Evolutionary conservation across 2,329 filamentous ascomycete genomes (phyloP).

Genomic region (Colletotrichum tropicicola): DNA sequence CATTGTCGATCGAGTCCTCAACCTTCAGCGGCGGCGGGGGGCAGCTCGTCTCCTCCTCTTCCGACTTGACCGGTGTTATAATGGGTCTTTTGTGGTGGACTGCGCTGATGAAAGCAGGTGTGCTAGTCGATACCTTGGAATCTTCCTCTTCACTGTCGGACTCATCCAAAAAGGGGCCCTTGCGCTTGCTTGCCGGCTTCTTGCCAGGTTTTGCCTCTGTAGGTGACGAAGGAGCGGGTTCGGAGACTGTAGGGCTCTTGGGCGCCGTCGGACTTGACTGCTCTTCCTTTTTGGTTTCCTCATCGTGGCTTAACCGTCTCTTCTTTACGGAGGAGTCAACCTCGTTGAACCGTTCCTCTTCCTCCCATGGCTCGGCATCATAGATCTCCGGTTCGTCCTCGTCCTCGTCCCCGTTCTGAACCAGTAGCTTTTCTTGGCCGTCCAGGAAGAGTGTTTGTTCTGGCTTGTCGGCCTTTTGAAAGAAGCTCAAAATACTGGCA

Average conservation of each 20-base stretch:
- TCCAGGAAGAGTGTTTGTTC: constrained; percentile 66
- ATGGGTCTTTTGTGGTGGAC: not conserved
- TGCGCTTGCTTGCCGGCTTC: constrained; percentile 38
- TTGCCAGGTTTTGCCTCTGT: constrained; percentile 2
- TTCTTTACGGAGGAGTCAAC: constrained; percentile 48
- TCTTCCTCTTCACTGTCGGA: constrained; percentile 65
- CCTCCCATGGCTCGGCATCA: constrained; percentile 13
- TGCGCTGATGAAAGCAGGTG: not conserved
- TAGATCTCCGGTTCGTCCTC: constrained; percentile 13
- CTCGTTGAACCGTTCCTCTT: constrained; percentile 42
- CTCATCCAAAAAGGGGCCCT: constrained; percentile 76
- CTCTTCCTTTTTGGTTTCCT: constrained; percentile 11
- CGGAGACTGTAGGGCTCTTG: not conserved
- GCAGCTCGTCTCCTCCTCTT: constrained; percentile 21
- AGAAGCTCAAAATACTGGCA: constrained; percentile 77
- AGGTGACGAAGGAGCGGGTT: constrained; percentile 8
- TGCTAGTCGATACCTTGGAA: constrained; percentile 14
- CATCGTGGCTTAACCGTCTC: constrained; percentile 48
- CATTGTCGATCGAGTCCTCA: constrained; percentile 40
- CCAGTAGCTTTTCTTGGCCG: constrained; percentile 16
- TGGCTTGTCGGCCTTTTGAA: constrained; percentile 72
- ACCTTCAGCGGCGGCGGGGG: constrained; percentile 36
- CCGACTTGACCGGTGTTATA: not conserved
- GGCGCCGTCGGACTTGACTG: not conserved
- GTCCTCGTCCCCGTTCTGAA: not conserved